phyloP scores from a whole-genome alignment of 2,329 filamentous ascomycete genomes.

The Pseudogymnoascus sp. region DNA sequence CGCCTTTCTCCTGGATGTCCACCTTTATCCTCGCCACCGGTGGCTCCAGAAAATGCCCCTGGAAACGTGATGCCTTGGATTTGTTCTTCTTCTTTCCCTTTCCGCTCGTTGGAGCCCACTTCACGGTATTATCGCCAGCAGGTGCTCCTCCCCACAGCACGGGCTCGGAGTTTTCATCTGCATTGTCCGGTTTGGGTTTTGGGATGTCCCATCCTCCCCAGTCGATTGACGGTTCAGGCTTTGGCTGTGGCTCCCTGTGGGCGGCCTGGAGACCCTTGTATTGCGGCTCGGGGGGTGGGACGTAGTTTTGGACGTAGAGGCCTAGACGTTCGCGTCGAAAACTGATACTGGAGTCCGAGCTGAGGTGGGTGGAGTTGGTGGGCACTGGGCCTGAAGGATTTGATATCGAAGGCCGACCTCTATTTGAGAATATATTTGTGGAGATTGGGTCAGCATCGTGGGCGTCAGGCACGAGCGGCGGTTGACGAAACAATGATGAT shows the following conservation, averaged over 20 bases:
- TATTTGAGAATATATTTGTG: background rate
- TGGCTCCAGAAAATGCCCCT: background rate
- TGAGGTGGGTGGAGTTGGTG: background rate
- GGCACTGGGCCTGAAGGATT: background rate
- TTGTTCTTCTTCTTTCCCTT: slow-evolving; percentile 1
- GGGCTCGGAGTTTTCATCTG: background rate
- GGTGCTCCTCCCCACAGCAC: background rate
- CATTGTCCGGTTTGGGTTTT: background rate
- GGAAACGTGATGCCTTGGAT: background rate
- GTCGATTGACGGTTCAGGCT: background rate
- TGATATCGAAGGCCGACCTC: background rate
- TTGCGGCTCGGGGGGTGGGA: background rate
- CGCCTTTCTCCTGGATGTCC: background rate
- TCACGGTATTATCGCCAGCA: background rate
- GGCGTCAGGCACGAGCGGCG: background rate
- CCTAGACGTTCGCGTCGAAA: background rate
- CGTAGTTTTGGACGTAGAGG: background rate
- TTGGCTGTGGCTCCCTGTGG: background rate
- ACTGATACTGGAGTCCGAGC: background rate
- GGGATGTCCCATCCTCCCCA: background rate
- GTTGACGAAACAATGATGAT: background rate
- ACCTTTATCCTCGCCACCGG: background rate
- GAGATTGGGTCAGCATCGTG: background rate
- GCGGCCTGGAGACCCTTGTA: background rate
- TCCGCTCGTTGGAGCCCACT: background rate